Conservation (phyloP, 805 yeast species). For the fission yeast (Schizosaccharomyces pombe) region DNA sequence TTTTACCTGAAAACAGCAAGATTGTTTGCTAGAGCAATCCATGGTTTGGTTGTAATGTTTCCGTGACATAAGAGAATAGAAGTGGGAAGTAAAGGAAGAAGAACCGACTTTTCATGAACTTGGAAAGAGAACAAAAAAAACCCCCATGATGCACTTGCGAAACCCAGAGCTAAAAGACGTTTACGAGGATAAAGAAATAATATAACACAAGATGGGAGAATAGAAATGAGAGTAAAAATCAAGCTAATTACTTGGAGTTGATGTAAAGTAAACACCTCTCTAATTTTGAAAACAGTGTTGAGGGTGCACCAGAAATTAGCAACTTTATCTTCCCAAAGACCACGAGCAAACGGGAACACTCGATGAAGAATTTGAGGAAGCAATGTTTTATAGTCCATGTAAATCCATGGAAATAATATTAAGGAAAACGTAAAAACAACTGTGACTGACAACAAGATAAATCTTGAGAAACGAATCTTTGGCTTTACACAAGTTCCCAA, state of each 20-base stretch:
- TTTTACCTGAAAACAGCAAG: slow-evolving; percentile 38
- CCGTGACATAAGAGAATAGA: slow-evolving; percentile 33
- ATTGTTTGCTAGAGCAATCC: slow-evolving; percentile 65
- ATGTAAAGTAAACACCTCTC: slow-evolving; percentile 25
- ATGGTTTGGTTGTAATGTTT: slow-evolving; percentile 6
- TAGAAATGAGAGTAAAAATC: slow-evolving; percentile 18
- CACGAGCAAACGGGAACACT: slow-evolving; percentile 79
- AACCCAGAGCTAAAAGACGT: slow-evolving; percentile 42
- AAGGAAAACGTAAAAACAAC: slow-evolving; percentile 31
- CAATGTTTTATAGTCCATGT: not conserved
- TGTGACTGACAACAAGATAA: slow-evolving; percentile 38
- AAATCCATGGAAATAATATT: slow-evolving; percentile 33
- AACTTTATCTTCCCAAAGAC: slow-evolving; percentile 90
- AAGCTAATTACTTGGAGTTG: slow-evolving; percentile 33
- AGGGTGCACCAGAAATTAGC: slow-evolving; percentile 96
- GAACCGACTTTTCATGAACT: slow-evolving; percentile 82
- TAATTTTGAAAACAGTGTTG: slow-evolving; percentile 54
- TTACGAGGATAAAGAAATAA: slow-evolving; percentile 28
- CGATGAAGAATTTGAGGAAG: slow-evolving; percentile 31
- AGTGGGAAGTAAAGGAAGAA: slow-evolving; percentile 70
- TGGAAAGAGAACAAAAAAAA: slow-evolving; percentile 82
- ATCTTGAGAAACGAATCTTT: slow-evolving; percentile 30
- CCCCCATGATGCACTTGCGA: slow-evolving; percentile 64
- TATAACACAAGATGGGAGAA: slow-evolving; percentile 32
- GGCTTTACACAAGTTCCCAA: slow-evolving; percentile 29